Evolutionary conservation across 495 filamentous ascomycete species (phyloP), one percentile per base, ranked within the genome.

Genomic region (Tuber melanosporum): DNA sequence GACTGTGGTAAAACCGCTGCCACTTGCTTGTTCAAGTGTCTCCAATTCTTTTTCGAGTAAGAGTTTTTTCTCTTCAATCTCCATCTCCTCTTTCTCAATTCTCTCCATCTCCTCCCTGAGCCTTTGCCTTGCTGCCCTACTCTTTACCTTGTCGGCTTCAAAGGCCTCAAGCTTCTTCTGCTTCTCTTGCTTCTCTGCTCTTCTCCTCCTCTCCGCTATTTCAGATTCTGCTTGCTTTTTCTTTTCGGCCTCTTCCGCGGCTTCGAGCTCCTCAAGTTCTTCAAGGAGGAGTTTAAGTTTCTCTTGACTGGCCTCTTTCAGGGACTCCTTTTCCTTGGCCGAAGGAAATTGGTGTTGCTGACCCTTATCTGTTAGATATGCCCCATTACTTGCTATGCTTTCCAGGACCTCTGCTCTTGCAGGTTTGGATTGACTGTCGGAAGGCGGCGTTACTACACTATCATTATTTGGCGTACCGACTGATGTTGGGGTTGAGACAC

Each of bases 231-330:
- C 72, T 47, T 83, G 70, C 71, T 77, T 83, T 43, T 82, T 87
- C 52, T 88, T 86, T 14, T 92, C 87, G 77, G 91, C 89, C 10
- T 86, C 85, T 76, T 91, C 85, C 12, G 94, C 85, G 41, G 85
- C 86, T 62, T 86, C 87, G 76, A 91, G 87, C 82, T 93, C 89
- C 46, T 85, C 45, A 19, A 79, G 71, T 81, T 82, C 71, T 74
- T 78, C 80, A n/a, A 84, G 62, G 39, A 78, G 74, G 20, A 43
- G 44, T 75, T 80, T 75, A 72, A 75, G 70, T 75, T 75, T 77
- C 80, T 83, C 74, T 69, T 79, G 74, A 71, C 75, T 71, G 39
- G 76, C 81, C 43, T 44, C 78, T 73, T 74, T 82, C 42, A 41
- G 77, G 20, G 76, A 70, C 76, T 82, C 81, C 66, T 75, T 79